phyloP scores from a whole-genome alignment of 345 rosid genomes.

The Aquilaria yunnanensis region DNA sequence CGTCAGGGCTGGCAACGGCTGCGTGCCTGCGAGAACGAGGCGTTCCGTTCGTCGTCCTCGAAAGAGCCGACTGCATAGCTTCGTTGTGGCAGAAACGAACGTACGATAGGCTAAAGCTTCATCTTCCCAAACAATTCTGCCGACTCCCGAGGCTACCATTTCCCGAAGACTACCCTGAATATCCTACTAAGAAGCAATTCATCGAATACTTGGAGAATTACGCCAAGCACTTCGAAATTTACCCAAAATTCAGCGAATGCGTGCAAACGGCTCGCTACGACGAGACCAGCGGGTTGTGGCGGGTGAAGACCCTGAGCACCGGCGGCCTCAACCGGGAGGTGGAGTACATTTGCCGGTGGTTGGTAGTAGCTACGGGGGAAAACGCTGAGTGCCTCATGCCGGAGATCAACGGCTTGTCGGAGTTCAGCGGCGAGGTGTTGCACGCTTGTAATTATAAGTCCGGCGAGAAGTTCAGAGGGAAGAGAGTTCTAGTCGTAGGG shows the following conservation, averaged over 20 bases:
- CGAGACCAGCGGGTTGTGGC: conserved; percentile 32
- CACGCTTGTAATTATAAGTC: conserved; percentile 38
- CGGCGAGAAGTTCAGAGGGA: conserved; percentile 29
- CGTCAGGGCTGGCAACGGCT: background rate
- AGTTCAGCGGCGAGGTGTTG: conserved; percentile 33
- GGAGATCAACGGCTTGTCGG: conserved; percentile 33
- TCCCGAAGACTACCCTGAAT: conserved; percentile 29
- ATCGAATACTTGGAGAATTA: conserved; percentile 39
- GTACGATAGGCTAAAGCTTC: conserved; percentile 45
- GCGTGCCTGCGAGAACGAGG: conserved; percentile 43
- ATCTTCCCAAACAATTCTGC: conserved; percentile 51
- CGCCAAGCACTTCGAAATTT: conserved; percentile 29
- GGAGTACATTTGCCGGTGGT: conserved; percentile 45
- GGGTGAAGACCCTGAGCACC: conserved; percentile 23
- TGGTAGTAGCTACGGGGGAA: conserved; percentile 56
- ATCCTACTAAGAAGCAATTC: conserved; percentile 19
- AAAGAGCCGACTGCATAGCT: conserved; percentile 38
- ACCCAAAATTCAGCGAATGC: conserved; percentile 4
- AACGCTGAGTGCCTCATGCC: conserved; percentile 46
- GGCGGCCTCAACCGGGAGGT: conserved; percentile 16
- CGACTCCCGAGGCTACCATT: conserved; percentile 44
- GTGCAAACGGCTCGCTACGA: conserved; percentile 34
- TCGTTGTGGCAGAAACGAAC: conserved; percentile 47
- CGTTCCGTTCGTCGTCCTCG: conserved; percentile 43
- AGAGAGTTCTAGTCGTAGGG: conserved; percentile 48